Percentiles rank a stretch among this genome's conserved stretches.
phyloP scores from a whole-genome alignment of 2,329 filamentous ascomycete species.

The Diaporthe helianthi region DNA sequence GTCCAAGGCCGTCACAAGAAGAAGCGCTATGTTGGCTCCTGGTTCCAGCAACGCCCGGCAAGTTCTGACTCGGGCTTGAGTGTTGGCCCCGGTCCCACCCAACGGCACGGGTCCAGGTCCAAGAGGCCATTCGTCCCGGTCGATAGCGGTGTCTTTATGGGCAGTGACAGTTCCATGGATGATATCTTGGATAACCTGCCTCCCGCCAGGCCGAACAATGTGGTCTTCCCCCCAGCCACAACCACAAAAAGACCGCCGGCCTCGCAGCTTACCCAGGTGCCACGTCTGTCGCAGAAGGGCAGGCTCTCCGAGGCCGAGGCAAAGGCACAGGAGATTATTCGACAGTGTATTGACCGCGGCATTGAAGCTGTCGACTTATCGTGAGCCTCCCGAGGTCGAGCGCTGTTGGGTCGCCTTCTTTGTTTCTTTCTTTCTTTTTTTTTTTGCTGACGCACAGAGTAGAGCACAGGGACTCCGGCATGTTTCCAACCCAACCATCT shows the following conservation, averaged over 20 bases:
- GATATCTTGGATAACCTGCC: constrained; percentile 52
- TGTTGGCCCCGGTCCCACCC: constrained; percentile 1
- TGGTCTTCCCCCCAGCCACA: neutral
- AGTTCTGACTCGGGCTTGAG: constrained; percentile 34
- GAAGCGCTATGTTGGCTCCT: constrained; percentile 69
- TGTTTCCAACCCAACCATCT: constrained; percentile 64
- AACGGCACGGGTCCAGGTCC: constrained; percentile 39
- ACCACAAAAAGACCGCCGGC: neutral
- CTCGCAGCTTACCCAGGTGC: constrained; percentile 4
- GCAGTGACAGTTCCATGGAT: constrained; percentile 60
- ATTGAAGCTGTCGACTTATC: constrained; percentile 67
- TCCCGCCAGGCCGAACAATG: neutral
- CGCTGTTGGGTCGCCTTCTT: neutral
- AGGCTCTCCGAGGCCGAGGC: constrained; percentile 42
- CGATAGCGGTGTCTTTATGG: constrained; percentile 73
- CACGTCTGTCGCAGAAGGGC: constrained; percentile 3
- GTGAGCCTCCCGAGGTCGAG: constrained; percentile 46
- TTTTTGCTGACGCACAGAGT: constrained; percentile 1
- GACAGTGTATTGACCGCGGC: constrained; percentile 63
- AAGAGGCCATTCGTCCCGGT: constrained; percentile 66
- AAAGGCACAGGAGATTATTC: constrained; percentile 54
- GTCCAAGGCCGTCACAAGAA: constrained; percentile 63
- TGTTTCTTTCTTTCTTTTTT: constrained; percentile 16
- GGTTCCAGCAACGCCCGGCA: constrained; percentile 68
- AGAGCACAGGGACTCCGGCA: constrained; percentile 56